These are phyloP conservation scores for Globisporangium barbulae DNA, from an alignment of 352 stramenopile genomes.

Conservation along the genomic window DNA sequence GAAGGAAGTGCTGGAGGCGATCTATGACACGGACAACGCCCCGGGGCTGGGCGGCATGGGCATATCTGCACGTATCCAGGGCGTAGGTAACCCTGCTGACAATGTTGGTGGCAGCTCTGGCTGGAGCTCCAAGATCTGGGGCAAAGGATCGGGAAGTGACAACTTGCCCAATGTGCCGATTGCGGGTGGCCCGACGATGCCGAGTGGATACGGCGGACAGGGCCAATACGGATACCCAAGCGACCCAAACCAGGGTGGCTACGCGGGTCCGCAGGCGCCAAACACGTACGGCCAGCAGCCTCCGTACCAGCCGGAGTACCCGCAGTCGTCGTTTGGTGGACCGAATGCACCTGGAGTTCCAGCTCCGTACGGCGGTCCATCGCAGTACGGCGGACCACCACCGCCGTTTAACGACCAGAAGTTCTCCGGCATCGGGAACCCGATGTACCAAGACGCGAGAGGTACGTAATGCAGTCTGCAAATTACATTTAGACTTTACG, in stretches of 20 bases:
- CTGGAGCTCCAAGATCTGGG: slow-evolving; percentile 72
- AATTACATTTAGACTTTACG: background rate
- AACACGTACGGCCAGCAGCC: slow-evolving; percentile 36
- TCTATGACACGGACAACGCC: slow-evolving; percentile 89
- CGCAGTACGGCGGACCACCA: slow-evolving; percentile 39
- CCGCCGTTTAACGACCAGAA: slow-evolving; percentile 69
- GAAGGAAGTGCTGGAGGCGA: slow-evolving; percentile 93
- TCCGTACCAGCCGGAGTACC: slow-evolving; percentile 49
- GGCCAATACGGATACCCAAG: slow-evolving; percentile 45
- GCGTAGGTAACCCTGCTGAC: slow-evolving; percentile 65
- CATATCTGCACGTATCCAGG: slow-evolving; percentile 82
- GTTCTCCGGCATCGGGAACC: slow-evolving; percentile 94
- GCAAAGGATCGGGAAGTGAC: slow-evolving; percentile 59
- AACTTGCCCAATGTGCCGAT: slow-evolving; percentile 42
- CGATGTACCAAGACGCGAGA: slow-evolving; percentile 91
- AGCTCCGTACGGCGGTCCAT: slow-evolving; percentile 27
- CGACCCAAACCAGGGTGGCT: slow-evolving; percentile 43
- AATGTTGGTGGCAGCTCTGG: slow-evolving; percentile 36
- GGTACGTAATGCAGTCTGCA: slow-evolving; percentile 21
- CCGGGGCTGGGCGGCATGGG: slow-evolving; percentile 62
- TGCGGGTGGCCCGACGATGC: slow-evolving; percentile 46
- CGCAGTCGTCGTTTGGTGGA: slow-evolving; percentile 38
- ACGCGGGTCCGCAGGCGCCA: slow-evolving; percentile 34
- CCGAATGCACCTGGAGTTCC: slow-evolving; percentile 24
- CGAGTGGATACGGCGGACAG: slow-evolving; percentile 40